A percentile compares a stretch with the other conserved stretches of the same genome.
Evolutionary conservation across 1,139 yeast genomes (phyloP).

Genomic region (Suhomyces ambrosiae): DNA sequence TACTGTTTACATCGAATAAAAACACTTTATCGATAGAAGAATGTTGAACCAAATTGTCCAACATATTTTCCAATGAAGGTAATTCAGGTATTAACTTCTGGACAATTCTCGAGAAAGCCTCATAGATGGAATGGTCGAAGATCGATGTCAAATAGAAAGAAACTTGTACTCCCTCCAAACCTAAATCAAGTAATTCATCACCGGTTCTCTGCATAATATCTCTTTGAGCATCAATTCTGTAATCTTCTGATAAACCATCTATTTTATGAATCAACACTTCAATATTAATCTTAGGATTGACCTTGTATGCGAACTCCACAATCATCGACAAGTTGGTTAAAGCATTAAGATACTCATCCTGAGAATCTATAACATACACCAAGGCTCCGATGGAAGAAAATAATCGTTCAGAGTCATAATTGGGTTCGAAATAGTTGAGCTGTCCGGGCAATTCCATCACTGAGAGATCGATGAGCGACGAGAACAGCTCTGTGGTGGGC

Average conservation of each 20-base stretch:
- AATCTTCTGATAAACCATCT: conserved; percentile 93
- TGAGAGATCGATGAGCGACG: conserved; percentile 80
- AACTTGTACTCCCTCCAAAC: conserved; percentile 87
- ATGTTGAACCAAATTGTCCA: conserved; percentile 86
- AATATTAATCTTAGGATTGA: conserved; percentile 82
- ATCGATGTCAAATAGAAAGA: conserved; percentile 90
- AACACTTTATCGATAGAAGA: conserved; percentile 92
- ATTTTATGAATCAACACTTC: conserved; percentile 94
- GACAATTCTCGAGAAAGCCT: conserved; percentile 90
- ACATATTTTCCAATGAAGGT: conserved; percentile 83
- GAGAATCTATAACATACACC: conserved; percentile 91
- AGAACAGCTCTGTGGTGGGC: conserved; percentile 78
- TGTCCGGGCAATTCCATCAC: conserved; percentile 98
- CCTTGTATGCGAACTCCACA: conserved; percentile 83
- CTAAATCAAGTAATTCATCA: conserved; percentile 87
- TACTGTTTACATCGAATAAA: conserved; percentile 88
- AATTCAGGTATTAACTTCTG: conserved; percentile 89
- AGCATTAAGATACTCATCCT: conserved; percentile 92
- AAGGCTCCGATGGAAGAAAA: conserved; percentile 89
- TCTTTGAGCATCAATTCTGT: conserved; percentile 89
- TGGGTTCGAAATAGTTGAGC: conserved; percentile 83
- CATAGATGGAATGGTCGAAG: conserved; percentile 93
- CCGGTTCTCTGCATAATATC: conserved; percentile 96
- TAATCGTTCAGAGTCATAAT: conserved; percentile 72
- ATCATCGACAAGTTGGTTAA: conserved; percentile 86